Evolutionary conservation across 2,329 filamentous ascomycete species (phyloP).

Genomic region (Trichophyton schoenleinii): DNA sequence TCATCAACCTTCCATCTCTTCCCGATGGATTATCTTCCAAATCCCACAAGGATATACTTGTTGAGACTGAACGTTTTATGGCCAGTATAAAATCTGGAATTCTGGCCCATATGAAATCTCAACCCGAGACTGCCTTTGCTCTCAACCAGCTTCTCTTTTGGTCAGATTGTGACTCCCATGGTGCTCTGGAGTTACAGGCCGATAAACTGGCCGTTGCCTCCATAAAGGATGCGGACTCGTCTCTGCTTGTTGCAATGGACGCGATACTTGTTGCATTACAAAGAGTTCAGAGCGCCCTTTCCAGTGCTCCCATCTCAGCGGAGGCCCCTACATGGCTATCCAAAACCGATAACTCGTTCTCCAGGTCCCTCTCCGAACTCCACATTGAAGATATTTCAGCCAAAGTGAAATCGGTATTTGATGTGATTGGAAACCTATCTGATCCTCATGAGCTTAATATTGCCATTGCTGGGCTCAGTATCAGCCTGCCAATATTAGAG

Average conservation of each 20-base stretch:
- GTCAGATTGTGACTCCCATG: constrained; percentile 33
- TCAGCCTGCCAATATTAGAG: constrained; percentile 56
- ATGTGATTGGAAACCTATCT: constrained; percentile 35
- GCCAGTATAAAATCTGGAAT: constrained; percentile 31
- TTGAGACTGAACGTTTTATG: constrained; percentile 21
- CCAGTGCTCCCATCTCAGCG: constrained; percentile 43
- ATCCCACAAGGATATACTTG: constrained; percentile 19
- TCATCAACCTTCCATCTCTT: constrained; percentile 36
- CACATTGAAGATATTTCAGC: constrained; percentile 45
- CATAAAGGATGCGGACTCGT: constrained; percentile 41
- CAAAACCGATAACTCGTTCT: constrained; percentile 42
- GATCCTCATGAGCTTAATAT: constrained; percentile 32
- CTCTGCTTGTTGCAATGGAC: constrained; percentile 55
- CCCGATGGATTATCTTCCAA: constrained; percentile 38
- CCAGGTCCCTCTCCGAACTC: constrained; percentile 45
- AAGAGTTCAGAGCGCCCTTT: constrained; percentile 47
- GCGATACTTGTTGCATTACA: constrained; percentile 69
- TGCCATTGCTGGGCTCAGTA: constrained; percentile 47
- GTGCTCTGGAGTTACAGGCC: neutral
- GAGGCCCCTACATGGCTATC: constrained; percentile 54
- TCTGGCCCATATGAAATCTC: constrained; percentile 30
- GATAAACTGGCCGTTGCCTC: constrained; percentile 11
- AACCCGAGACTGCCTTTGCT: constrained; percentile 52
- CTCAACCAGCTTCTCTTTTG: constrained; percentile 56
- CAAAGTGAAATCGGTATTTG: constrained; percentile 34